Evolutionary conservation across 2,329 filamentous ascomycete species (phyloP), one percentile per base, ranked within the genome.

Genomic region (Aaosphaeria pasadenensis): DNA sequence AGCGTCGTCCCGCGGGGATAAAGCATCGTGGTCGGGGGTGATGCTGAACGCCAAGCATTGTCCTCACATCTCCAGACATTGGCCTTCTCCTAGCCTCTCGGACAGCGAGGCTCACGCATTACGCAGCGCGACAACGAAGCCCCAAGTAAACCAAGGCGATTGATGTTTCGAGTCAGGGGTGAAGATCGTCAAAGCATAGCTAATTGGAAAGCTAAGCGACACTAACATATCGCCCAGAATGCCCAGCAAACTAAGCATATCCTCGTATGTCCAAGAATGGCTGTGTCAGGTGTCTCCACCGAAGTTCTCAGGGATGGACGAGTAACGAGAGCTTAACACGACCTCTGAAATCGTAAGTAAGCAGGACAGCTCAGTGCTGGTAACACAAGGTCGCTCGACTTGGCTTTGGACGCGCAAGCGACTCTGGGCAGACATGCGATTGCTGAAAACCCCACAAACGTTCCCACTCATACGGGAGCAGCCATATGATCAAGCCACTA

Each of bases 41-140:
- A 24, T 24, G 17, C 17, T 24, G 17, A 24, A 24, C 17, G 17
- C 17, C 17, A 24, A 24, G 17, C 17, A 24, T 24, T 24, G 17
- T 24, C 17, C 28, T 24, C 38, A 13, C n/a, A 39, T 7, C 38
- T 39, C n/a, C 28, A 39, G 13, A 39, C n/a, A 39, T 13, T 24
- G 17, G 17, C 17, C 17, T 24, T 24, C 17, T 24, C 17, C 17
- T 24, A 24, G 17, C 17, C 17, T 24, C 17, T 24, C 17, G 17
- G 17, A 39, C 17, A 24, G 17, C 17, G 17, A 24, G 17, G 30
- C 17, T 30, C 42, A 33, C 42, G 17, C 11, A 44, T 44, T 44
- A 33, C 42, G 42, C 42, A 44, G 32, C 28, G 11, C 9, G 42
- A 17, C 42, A 7, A 44, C 42, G 42, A 44, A 11, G 42, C 28